Evolutionary conservation across 305 asterid genomes (phyloP).

Genomic region (Coffea humblotiana): DNA sequence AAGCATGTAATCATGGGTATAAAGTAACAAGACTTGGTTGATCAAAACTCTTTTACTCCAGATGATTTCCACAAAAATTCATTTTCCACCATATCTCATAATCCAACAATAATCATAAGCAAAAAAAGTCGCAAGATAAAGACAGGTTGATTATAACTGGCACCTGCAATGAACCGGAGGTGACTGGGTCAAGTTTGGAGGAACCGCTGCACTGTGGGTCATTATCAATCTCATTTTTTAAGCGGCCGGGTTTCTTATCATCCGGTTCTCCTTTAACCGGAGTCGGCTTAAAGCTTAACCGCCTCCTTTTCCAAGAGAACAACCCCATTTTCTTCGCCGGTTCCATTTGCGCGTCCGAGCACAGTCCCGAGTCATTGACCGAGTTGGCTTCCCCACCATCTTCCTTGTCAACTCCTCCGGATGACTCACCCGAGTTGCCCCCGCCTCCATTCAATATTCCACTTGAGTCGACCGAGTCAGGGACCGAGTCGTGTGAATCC

Average conservation of each 20-base stretch:
- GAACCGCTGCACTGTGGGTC: slow-evolving; percentile 16
- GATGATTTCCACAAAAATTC: no score
- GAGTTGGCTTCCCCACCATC: slow-evolving; percentile 13
- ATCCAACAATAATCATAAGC: no score
- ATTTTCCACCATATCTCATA: no score
- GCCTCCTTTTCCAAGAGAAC: slow-evolving; percentile 59
- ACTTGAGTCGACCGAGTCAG: slow-evolving; percentile 14
- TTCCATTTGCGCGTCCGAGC: slow-evolving; percentile 23
- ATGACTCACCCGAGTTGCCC: slow-evolving; percentile 28
- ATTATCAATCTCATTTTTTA: slow-evolving; percentile 12
- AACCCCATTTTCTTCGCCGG: slow-evolving; percentile 45
- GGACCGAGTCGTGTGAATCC: slow-evolving; percentile 27
- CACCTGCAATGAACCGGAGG: slow-evolving; percentile 31
- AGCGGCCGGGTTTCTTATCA: slow-evolving; percentile 22
- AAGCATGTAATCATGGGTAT: no score
- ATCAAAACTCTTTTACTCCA: neutral
- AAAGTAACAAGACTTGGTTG: no score
- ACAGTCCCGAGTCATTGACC: slow-evolving; percentile 17
- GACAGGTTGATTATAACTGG: neutral
- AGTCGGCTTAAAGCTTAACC: slow-evolving; percentile 50
- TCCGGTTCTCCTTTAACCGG: slow-evolving; percentile 37
- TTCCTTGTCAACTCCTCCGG: slow-evolving; percentile 7
- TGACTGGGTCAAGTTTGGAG: slow-evolving; percentile 28
- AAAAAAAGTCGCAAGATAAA: neutral
- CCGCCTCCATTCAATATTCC: slow-evolving; percentile 1